Base-by-base conservation (phyloP, 352 stramenopile genomes). In the Pythium utonaiense region DNA sequence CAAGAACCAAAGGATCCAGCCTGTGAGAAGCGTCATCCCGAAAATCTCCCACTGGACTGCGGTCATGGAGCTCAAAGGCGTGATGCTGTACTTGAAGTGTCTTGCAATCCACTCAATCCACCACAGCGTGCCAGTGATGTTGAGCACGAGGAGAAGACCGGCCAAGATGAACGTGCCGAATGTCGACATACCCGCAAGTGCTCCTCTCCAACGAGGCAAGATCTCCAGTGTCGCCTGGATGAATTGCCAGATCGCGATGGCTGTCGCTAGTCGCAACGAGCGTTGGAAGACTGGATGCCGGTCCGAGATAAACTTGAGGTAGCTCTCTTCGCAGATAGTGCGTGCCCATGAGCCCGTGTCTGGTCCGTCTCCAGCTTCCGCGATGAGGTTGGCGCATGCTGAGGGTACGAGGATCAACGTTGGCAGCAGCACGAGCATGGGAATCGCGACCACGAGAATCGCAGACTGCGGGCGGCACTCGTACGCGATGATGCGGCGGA, bases 181-280 rank as follows among this genome's bases (percentile, higher is more conserved):
- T 0, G 71, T 80, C 28, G 73, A 74, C 17, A 92, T 71, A 9
- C 77, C 77, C 22, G 74, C 73, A 21, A 93, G 71, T 1, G 79
- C 78, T 16, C 66, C 73, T n/a, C 77, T 69, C 85, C 85, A 95
- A 7, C 69, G 69, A 8, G 85, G 85, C 5, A 95, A 49, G 44
- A 95, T 91, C 65, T 92, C 83, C 14, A 95, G 53, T 34, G 80
- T 90, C n/a, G 88, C 75, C 53, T 95, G 83, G 42, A 93, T 87
- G 55, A 93, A 95, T 59, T 95, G 86, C 42, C 71, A 88, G 41
- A 91, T 93, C 2, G 78, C 80, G 51, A 95, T 95, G 5, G 78
- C 77, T 6, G 82, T 93, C 8, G 86, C 80, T 30, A 95, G 75
- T 1, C 86, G 83, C 58, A 95, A 59, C 14, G 83, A 76, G 16